These are phyloP conservation scores for Globisporangium alternatum DNA, from an alignment of 352 stramenopile genomes.

Conservation along the genomic window DNA sequence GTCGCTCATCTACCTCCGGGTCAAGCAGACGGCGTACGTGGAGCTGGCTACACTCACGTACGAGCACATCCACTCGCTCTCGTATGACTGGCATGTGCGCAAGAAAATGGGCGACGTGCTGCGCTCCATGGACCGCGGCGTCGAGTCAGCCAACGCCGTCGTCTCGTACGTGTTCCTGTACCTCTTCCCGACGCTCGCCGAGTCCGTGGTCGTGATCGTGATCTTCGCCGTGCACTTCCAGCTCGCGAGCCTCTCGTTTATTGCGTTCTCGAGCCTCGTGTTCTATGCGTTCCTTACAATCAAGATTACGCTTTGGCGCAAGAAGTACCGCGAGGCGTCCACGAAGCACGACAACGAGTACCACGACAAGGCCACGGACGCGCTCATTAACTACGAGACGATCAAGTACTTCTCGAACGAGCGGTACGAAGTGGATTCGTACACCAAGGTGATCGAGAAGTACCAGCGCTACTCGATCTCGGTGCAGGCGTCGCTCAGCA, in stretches of 20 bases:
- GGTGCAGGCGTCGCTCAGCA: slow-evolving; percentile 91
- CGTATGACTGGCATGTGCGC: slow-evolving; percentile 97
- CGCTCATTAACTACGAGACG: slow-evolving; percentile 97
- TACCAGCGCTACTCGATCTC: slow-evolving; percentile 93
- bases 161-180: slow-evolving; percentile 98
- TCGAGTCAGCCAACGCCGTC: slow-evolving; percentile 91
- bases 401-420: slow-evolving; percentile 98
- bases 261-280: slow-evolving; percentile 95
- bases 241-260: slow-evolving; percentile 88
- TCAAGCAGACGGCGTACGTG: slow-evolving; percentile 98
- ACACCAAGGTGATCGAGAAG: slow-evolving; percentile 88
- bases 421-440: slow-evolving; percentile 90
- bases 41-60: slow-evolving; percentile 96
- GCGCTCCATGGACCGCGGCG: slow-evolving; percentile 90
- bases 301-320: slow-evolving; percentile 96
- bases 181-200: slow-evolving; percentile 91
- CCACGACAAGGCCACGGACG: slow-evolving; percentile 97
- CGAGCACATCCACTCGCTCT: slow-evolving; percentile 94
- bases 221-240: slow-evolving; percentile 93
- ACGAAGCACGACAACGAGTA: slow-evolving; percentile 97
- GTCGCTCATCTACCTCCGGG: slow-evolving; percentile 92
- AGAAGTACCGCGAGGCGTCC: slow-evolving; percentile 95
- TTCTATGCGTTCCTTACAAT: slow-evolving; percentile 96
- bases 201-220: slow-evolving; percentile 94
- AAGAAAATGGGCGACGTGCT: slow-evolving; percentile 98